Conservation (phyloP, 2,329 filamentous ascomycete species). For the Alternaria solani region DNA sequence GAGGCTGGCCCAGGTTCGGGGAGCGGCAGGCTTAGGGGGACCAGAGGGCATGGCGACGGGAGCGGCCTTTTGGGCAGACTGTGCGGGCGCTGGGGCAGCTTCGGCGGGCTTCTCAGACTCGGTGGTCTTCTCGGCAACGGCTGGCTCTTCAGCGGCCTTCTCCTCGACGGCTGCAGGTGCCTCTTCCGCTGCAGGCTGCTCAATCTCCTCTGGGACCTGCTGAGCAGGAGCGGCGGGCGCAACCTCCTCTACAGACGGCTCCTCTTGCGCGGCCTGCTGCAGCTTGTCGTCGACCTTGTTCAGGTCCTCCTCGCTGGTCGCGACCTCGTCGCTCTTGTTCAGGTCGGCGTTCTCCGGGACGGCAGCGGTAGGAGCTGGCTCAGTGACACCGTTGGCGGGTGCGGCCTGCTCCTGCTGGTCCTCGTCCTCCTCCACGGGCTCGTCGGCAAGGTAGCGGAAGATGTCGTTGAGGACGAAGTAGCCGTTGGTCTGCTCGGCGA, state of each 20-base stretch:
- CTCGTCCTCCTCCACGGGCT: slow-evolving; percentile 71
- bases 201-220: slow-evolving; percentile 44
- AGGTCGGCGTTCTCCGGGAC: slow-evolving; percentile 42
- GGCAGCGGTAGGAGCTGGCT: slow-evolving; percentile 50
- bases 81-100: slow-evolving; percentile 65
- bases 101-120: slow-evolving; percentile 69
- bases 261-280: slow-evolving; percentile 64
- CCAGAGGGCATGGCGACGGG: slow-evolving; percentile 65
- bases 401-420: slow-evolving; percentile 49
- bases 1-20: slow-evolving; percentile 77
- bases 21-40: slow-evolving; percentile 64
- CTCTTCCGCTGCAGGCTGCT: slow-evolving; percentile 51
- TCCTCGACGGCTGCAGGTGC: slow-evolving; percentile 51
- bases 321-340: slow-evolving; percentile 47
- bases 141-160: slow-evolving; percentile 42
- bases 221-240: slow-evolving; percentile 50
- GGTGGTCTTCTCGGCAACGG: slow-evolving; percentile 43
- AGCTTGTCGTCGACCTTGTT: slow-evolving; percentile 75
- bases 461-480: slow-evolving; percentile 99
- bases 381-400: slow-evolving; percentile 50
- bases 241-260: slow-evolving; percentile 34
- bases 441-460: slow-evolving; percentile 89
- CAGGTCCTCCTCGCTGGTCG: slow-evolving; percentile 56
- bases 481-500: slow-evolving; percentile 93
- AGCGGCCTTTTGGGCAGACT: slow-evolving; percentile 62